phyloP scores from a whole-genome alignment of 495 filamentous ascomycete species.

The Aspergillus olivimuriae region DNA sequence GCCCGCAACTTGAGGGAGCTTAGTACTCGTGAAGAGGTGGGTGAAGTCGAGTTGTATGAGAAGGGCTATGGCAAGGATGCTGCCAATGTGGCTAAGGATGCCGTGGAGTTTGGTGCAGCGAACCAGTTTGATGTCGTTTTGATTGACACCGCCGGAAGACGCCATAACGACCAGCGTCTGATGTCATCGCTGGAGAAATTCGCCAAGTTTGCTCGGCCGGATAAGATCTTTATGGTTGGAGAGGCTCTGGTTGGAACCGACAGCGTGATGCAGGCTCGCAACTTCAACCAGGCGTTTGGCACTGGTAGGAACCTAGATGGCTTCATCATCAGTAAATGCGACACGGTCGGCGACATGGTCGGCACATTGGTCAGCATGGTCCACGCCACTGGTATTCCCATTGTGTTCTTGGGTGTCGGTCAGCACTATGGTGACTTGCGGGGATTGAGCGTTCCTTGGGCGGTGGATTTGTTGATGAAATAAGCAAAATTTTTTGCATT shows the following conservation, averaged over 20 bases:
- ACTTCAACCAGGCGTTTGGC: conserved; percentile 92
- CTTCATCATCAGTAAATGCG: conserved; percentile 97
- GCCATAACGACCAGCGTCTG: conserved; percentile 90
- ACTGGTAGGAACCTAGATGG: conserved; percentile 74
- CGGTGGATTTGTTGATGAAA: conserved; percentile 72
- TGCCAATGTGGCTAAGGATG: conserved; percentile 89
- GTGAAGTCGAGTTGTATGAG: conserved; percentile 83
- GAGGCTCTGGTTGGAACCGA: conserved; percentile 95
- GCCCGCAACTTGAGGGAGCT: conserved; percentile 86
- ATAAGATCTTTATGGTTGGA: conserved; percentile 99
- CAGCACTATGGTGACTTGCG: conserved; percentile 96
- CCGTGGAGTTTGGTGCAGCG: conserved; percentile 68
- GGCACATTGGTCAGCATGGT: conserved; percentile 96
- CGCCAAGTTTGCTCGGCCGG: conserved; percentile 86
- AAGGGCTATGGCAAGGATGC: conserved; percentile 98
- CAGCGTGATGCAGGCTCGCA: conserved; percentile 87
- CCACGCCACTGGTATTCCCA: conserved; percentile 91
- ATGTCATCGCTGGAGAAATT: conserved; percentile 97
- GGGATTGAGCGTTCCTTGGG: conserved; percentile 88
- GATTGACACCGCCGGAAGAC: conserved; percentile 90
- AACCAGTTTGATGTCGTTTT: conserved; percentile 86
- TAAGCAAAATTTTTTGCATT: conserved; percentile 13
- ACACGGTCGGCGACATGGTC: conserved; percentile 98
- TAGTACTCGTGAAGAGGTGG: conserved; percentile 66
- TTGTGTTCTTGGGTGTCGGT: conserved; percentile 88